Evolutionary conservation across 2,329 filamentous ascomycete genomes (phyloP), one percentile per base, ranked within the genome.

Genomic region (Colletotrichum camelliae): DNA sequence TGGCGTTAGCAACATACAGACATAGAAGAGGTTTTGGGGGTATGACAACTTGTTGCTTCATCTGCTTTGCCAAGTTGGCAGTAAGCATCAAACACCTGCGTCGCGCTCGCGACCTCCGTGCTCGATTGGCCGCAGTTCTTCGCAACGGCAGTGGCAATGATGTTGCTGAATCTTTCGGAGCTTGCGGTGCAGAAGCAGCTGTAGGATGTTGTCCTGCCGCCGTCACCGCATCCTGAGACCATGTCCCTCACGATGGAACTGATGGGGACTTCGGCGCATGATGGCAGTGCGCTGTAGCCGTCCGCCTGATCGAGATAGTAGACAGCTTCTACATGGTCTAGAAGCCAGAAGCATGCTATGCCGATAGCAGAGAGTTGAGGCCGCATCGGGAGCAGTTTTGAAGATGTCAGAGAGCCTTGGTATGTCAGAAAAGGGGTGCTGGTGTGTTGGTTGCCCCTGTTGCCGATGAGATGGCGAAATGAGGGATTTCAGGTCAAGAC

Each of bases 11-110:
- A 12, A 48, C 39, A n/a, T 4, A 7, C 3, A 48, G 39, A 12
- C 9, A n/a, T 0, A 4, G 39, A n/a, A 48, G 39, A 6, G 39
- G 8, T 18, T 4, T n/a, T 1, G 10, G 0, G 0, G n/a, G 9
- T 12, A n/a, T 12, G 10, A 21, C 9, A 48, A n/a, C 39, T 10
- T 57, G 2, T 27, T 15, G 21, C 21, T 18, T 1, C 21, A 27
- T 57, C 21, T 27, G 52, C 7, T 27, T 57, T 24, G 24, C 52
- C 52, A 24, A 57, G 52, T 27, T 57, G 52, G 8, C 21, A 27
- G 4, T 57, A 57, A 4, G 52, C 52, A 29, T 57, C 13, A 27
- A 57, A 57, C 7, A 57, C 52, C 21, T 57, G 52, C 52, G 52
- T 57, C 27, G 21, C 52, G 52, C 52, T 57, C 21, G 21, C 52